Evolutionary conservation across 352 stramenopile species (phyloP), one percentile per base, ranked within the genome.

Genomic region (Phytophthora citrophthora): DNA sequence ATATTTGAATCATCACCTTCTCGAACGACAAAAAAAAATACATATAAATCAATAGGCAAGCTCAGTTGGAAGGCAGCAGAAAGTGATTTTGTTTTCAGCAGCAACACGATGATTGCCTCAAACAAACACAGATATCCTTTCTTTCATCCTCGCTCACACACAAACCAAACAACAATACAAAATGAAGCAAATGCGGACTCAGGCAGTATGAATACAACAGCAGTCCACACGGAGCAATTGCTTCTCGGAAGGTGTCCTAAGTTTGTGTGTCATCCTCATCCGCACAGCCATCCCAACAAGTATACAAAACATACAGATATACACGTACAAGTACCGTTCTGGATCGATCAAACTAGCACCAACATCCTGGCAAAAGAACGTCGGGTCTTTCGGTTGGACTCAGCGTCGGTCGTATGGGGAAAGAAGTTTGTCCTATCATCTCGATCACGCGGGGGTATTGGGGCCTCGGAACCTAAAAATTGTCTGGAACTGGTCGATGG

Each of bases 51-150:
- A 54, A 40, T 27, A 34, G n/a, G 46, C 73, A 86, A 88, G 82
- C 82, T 91, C 82, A 89, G 82, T 91, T 83, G 82, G 79, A 91
- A 90, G 81, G 81, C 81, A 91, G 80, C 82, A 91, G 82, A 91
- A 91, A 91, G 79, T 89, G 75, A 79, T 86, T 82, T 76, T 84
- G 72, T 79, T 87, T 89, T 89, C 77, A 87, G 62, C 51, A 45
- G 72, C 64, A 63, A 70, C 61, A 76, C 60, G 57, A 77, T 71
- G 64, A 79, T 66, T 45, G 55, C 70, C 54, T 89, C 77, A 88
- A 84, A 59, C 73, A 86, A 84, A 86, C 67, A 88, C 71, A 87
- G 59, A 81, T 81, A 77, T 86, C 76, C 80, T 88, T 86, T 90
- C 81, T 81, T 91, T 91, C 82, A 87, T 91, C 82, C 79, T 65